Evolutionary conservation across 495 filamentous ascomycete genomes (phyloP).

Genomic region (Aspergillus taichungensis): DNA sequence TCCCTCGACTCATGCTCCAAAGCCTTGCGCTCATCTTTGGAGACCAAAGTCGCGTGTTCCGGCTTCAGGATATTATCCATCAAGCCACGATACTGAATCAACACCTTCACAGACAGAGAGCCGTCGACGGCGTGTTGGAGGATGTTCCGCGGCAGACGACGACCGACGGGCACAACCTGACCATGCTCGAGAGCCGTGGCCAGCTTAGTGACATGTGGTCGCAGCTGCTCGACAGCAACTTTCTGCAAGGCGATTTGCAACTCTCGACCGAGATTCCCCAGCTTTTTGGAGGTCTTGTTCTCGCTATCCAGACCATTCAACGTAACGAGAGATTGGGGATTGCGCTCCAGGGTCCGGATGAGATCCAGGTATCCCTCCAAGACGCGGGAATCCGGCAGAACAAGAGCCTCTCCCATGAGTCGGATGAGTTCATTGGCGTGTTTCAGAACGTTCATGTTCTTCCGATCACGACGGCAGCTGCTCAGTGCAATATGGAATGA

Average conservation of each 20-base stretch:
- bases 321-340: constrained; percentile 24
- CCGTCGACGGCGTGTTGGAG: constrained; percentile 7
- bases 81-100: constrained; percentile 19
- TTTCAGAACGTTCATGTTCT: constrained; percentile 52
- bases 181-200: neutral
- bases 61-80: constrained; percentile 23
- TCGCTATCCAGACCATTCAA: constrained; percentile 18
- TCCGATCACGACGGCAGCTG: constrained; percentile 59
- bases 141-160: constrained; percentile 5
- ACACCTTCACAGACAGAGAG: constrained; percentile 11
- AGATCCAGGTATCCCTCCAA: constrained; percentile 23
- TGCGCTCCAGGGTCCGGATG: constrained; percentile 13
- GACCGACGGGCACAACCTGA: too few species aligned
- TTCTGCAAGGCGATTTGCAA: constrained; percentile 20
- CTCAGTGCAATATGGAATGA: constrained; percentile 65
- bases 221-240: constrained; percentile 15
- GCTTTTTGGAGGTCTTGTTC: constrained; percentile 3
- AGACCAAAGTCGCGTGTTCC: constrained; percentile 14
- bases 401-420: constrained; percentile 38
- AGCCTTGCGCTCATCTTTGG: constrained; percentile 18
- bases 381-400: constrained; percentile 28
- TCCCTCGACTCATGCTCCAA: constrained; percentile 15
- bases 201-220: constrained; percentile 22
- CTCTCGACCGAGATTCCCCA: constrained; percentile 17
- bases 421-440: constrained; percentile 50